These are phyloP conservation scores for Euphorbia tirucalli DNA, from an alignment of 345 rosid genomes.

Conservation along the genomic window DNA sequence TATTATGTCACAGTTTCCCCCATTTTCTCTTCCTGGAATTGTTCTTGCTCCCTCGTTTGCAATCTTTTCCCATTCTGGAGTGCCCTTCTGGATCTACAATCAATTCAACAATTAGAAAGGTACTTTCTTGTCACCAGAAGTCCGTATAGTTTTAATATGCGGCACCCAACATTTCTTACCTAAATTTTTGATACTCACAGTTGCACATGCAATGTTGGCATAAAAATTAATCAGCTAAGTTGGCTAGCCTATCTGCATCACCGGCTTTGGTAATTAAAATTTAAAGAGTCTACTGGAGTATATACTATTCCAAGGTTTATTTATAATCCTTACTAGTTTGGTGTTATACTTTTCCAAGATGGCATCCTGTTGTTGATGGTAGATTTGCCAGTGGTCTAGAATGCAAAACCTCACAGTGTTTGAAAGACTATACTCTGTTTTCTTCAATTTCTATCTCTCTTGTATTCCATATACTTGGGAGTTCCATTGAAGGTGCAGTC, in stretches of 20 bases:
- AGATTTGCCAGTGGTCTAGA: conserved; percentile 72
- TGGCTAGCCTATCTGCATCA: conserved; percentile 2
- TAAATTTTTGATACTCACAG: neutral
- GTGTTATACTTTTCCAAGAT: conserved; percentile 56
- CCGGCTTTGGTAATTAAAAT: neutral
- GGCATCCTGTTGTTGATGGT: conserved; percentile 70
- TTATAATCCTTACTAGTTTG: neutral
- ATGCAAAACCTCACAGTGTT: conserved; percentile 80
- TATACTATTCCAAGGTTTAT: neutral
- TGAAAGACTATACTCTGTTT: conserved; percentile 42
- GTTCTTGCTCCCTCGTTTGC: conserved; percentile 79
- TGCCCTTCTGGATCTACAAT: conserved; percentile 57
- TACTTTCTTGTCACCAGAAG: neutral
- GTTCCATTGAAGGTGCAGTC: conserved; percentile 83
- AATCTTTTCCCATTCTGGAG: conserved; percentile 76
- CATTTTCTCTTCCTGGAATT: conserved; percentile 89
- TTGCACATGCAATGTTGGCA: neutral
- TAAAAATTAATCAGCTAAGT: neutral
- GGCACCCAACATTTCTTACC: neutral
- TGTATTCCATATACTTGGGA: conserved; percentile 70
- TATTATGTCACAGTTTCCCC: conserved; percentile 93
- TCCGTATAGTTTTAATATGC: conserved; percentile 2
- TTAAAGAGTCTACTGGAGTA: neutral
- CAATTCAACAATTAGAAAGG: conserved; percentile 8
- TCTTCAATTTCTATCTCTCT: conserved; percentile 75